Evolutionary conservation across 179 eudicot genomes (phyloP).

Genomic region (Silene noctiflora): DNA sequence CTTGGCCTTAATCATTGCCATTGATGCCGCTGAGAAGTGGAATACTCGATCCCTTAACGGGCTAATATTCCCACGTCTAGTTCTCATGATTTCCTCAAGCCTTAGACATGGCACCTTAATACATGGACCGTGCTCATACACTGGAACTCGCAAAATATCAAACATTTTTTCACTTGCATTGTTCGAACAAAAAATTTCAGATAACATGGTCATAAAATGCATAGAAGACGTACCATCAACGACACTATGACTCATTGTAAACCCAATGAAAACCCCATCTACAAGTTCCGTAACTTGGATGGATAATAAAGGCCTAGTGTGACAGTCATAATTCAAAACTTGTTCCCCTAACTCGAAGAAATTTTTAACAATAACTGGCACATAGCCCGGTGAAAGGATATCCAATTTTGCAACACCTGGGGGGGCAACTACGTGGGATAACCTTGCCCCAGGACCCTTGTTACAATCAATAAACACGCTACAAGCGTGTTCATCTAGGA

Average conservation of each 20-base stretch:
- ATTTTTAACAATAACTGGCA: not conserved
- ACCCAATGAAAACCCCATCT: too few relatives aligned
- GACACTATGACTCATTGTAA: too few relatives aligned
- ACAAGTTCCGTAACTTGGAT: too few relatives aligned
- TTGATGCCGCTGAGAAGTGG: not conserved
- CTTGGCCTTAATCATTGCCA: slow-evolving; percentile 11
- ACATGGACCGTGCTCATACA: not conserved
- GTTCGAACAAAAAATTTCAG: slow-evolving; percentile 4
- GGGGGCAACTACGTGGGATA: slow-evolving; percentile 2
- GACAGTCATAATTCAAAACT: slow-evolving; percentile 11
- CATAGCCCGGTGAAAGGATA: not conserved
- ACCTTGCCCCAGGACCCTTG: too few relatives aligned
- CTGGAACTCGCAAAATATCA: not conserved
- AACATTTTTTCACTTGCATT: not conserved
- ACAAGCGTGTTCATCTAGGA: not conserved
- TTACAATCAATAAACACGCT: too few relatives aligned
- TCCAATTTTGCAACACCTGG: not conserved
- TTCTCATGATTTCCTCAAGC: not conserved
- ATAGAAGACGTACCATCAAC: not conserved
- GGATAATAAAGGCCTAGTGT: slow-evolving; percentile 1
- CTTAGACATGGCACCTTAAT: slow-evolving; percentile 11
- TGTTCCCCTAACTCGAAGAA: slow-evolving; percentile 21
- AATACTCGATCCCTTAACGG: slow-evolving; percentile 17
- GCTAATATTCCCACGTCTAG: not conserved
- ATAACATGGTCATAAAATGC: slow-evolving; percentile 17